Percentiles rank a stretch among this genome's conserved stretches.
Evolutionary conservation across 495 filamentous ascomycete genomes (phyloP).

Genomic region (Oidiodendron maius): DNA sequence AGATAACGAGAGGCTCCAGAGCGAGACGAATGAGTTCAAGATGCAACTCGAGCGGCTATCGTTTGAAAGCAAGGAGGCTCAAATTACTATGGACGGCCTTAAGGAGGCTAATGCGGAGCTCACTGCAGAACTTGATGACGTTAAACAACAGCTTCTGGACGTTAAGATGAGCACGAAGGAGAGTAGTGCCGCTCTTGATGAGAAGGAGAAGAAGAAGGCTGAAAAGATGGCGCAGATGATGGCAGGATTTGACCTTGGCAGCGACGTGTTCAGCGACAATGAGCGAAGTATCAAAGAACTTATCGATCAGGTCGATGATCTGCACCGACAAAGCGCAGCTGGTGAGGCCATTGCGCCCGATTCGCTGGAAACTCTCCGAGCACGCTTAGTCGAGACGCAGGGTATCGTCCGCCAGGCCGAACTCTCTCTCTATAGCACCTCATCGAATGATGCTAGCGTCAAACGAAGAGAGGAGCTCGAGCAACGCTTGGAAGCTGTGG

Average conservation of each 20-base stretch:
- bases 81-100: slow-evolving; percentile 94
- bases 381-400: slow-evolving; percentile 79
- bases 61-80: slow-evolving; percentile 93
- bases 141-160: slow-evolving; percentile 95
- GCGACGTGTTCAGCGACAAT: slow-evolving; percentile 85
- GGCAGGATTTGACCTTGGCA: slow-evolving; percentile 91
- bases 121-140: slow-evolving; percentile 83
- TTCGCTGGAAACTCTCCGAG: slow-evolving; percentile 67
- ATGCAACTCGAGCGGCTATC: slow-evolving; percentile 94
- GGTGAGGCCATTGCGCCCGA: slow-evolving; percentile 79
- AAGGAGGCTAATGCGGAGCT: slow-evolving; percentile 94
- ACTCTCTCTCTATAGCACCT: slow-evolving; percentile 56
- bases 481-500: slow-evolving; percentile 60
- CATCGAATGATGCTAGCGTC: slow-evolving; percentile 55
- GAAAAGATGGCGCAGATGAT: slow-evolving; percentile 99
- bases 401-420: slow-evolving; percentile 92
- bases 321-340: slow-evolving; percentile 67
- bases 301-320: slow-evolving; percentile 71
- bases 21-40: slow-evolving; percentile 82
- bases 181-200: slow-evolving; percentile 77
- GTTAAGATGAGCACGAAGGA: slow-evolving; percentile 94
- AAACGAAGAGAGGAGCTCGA: slow-evolving; percentile 69
- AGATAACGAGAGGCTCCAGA: slow-evolving; percentile 78
- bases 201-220: slow-evolving; percentile 97
- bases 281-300: slow-evolving; percentile 75